Evolutionary conservation across 805 yeast species (phyloP).

Genomic region (Geotrichum ghanense): DNA sequence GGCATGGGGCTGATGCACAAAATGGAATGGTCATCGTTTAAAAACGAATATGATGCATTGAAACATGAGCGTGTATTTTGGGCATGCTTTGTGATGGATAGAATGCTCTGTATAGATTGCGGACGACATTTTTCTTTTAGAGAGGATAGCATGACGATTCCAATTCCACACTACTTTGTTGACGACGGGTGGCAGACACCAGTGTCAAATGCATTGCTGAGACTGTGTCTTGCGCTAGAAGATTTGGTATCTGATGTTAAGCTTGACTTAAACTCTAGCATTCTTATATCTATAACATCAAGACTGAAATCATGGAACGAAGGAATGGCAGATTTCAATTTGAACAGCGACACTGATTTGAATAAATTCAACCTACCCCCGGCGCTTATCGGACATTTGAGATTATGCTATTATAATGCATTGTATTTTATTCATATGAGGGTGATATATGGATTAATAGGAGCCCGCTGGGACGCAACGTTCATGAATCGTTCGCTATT

Average conservation of each 20-base stretch:
- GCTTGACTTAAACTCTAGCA: constrained; percentile 8
- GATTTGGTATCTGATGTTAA: constrained; percentile 12
- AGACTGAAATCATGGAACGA: constrained; percentile 14
- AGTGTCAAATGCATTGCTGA: constrained; percentile 17
- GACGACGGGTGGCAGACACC: constrained; percentile 40
- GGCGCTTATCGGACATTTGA: constrained; percentile 8
- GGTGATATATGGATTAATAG: constrained; percentile 10
- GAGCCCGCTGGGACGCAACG: constrained; percentile 9
- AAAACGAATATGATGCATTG: constrained; percentile 26
- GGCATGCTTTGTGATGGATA: constrained; percentile 43
- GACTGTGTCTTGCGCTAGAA: constrained; percentile 9
- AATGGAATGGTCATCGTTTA: constrained; percentile 1
- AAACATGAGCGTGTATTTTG: constrained; percentile 45
- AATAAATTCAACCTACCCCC: not conserved
- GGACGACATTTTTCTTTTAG: constrained; percentile 34
- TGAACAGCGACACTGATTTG: constrained; percentile 12
- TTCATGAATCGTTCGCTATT: constrained; percentile 22
- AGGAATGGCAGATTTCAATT: constrained; percentile 19
- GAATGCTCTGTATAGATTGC: constrained; percentile 39
- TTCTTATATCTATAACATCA: constrained; percentile 4
- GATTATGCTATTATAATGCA: constrained; percentile 8
- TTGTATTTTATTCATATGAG: constrained; percentile 4
- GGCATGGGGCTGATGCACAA: constrained; percentile 35
- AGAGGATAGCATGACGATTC: constrained; percentile 27
- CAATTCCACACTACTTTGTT: constrained; percentile 13